Evolutionary conservation across 1,284 basidiomycete species (phyloP).

Genomic region (Rhodotorula sp.): DNA sequence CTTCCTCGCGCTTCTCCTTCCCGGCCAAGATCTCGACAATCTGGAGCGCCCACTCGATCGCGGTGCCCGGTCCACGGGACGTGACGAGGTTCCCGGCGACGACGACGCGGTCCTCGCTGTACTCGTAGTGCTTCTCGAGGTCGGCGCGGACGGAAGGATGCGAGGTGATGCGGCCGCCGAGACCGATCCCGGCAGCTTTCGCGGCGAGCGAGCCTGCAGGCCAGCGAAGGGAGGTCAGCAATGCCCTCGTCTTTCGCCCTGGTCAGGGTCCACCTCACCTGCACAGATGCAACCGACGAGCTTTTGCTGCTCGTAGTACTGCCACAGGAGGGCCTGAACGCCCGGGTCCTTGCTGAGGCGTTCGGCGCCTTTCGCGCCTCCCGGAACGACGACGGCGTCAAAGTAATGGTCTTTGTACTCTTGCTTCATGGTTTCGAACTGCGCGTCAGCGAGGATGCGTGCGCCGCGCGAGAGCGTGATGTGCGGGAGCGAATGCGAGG

Average conservation of each 20-base stretch:
- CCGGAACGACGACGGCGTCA: constrained; percentile 64
- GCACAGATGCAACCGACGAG: constrained; percentile 80
- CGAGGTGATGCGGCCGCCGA: constrained; percentile 64
- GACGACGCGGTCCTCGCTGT: constrained; percentile 74
- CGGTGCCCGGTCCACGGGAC: constrained; percentile 73
- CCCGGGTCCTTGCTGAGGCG: constrained; percentile 51
- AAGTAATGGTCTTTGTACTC: constrained; percentile 49
- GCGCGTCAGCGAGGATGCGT: constrained; percentile 66
- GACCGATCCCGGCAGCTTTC: constrained; percentile 60
- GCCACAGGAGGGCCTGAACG: constrained; percentile 65
- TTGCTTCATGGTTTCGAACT: constrained; percentile 32
- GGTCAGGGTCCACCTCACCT: too few species aligned
- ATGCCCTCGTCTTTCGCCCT: too few species aligned
- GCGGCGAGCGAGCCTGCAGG: constrained; percentile 60
- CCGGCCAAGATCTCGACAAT: constrained; percentile 70
- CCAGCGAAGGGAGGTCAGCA: too few species aligned
- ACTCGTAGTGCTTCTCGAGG: constrained; percentile 71
- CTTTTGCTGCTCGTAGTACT: constrained; percentile 61
- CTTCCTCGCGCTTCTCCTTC: constrained; percentile 63
- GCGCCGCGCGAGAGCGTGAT: constrained; percentile 71
- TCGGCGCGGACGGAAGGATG: constrained; percentile 71
- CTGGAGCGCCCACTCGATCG: constrained; percentile 71
- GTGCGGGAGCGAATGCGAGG: constrained; percentile 36
- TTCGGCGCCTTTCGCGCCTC: constrained; percentile 75
- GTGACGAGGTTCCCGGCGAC: constrained; percentile 72